Evolutionary conservation across 2,329 filamentous ascomycete genomes (phyloP).

Genomic region (Neonectria coccinea): DNA sequence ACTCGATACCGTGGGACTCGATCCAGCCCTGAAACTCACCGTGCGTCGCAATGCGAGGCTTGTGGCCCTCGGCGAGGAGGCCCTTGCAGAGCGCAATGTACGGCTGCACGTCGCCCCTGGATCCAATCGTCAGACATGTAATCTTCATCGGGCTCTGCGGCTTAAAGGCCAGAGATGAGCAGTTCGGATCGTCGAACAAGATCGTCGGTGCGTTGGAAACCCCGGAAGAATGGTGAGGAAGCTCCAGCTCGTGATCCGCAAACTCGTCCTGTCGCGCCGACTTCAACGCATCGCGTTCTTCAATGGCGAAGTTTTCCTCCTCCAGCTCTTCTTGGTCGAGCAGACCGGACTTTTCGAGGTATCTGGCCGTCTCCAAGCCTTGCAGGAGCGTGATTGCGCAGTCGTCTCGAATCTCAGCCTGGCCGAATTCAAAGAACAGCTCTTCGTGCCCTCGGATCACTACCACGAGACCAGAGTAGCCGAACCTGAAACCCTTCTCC

Average conservation of each 20-base stretch:
- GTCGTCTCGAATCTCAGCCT: slow-evolving; percentile 84
- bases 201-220: slow-evolving; percentile 76
- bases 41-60: slow-evolving; percentile 89
- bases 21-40: slow-evolving; percentile 91
- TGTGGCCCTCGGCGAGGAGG: slow-evolving; percentile 87
- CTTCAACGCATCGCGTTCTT: slow-evolving; percentile 84
- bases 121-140: slow-evolving; percentile 95
- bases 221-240: slow-evolving; percentile 60
- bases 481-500: slow-evolving; percentile 93
- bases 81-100: slow-evolving; percentile 97
- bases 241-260: slow-evolving; percentile 61
- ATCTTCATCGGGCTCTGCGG: slow-evolving; percentile 82
- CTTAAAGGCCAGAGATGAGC: slow-evolving; percentile 92
- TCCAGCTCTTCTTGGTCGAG: slow-evolving; percentile 76
- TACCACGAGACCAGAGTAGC: slow-evolving; percentile 91
- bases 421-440: slow-evolving; percentile 93
- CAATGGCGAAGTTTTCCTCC: slow-evolving; percentile 79
- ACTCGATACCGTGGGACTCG: slow-evolving; percentile 92
- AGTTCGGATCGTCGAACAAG: slow-evolving; percentile 87
- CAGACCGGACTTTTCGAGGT: slow-evolving; percentile 75
- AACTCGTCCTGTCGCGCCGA: slow-evolving; percentile 73
- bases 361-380: slow-evolving; percentile 78
- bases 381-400: slow-evolving; percentile 85
- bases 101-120: slow-evolving; percentile 94
- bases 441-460: slow-evolving; percentile 95